Percentiles rank a stretch among this genome's conserved stretches.
phyloP scores from a whole-genome alignment of 495 filamentous ascomycete genomes.

The Aspergillus avenaceus region DNA sequence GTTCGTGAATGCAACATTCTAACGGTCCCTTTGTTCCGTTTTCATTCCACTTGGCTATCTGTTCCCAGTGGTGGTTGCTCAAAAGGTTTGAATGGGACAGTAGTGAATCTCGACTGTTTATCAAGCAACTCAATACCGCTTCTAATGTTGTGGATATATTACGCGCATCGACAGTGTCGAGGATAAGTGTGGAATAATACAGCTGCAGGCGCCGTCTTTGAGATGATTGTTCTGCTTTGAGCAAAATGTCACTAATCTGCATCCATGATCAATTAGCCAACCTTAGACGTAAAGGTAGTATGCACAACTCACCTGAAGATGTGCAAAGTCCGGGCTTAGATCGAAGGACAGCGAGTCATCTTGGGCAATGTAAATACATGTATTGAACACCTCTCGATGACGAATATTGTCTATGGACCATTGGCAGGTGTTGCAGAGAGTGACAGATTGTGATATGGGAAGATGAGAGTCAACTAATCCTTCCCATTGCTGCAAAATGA shows the following conservation, averaged over 20 bases:
- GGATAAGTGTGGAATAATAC: background rate
- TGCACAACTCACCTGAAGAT: no score
- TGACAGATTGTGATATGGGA: background rate
- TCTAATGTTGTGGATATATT: background rate
- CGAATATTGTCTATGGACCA: background rate
- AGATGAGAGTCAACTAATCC: background rate
- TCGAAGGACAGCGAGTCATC: background rate
- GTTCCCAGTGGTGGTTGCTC: background rate
- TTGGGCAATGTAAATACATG: background rate
- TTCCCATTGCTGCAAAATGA: background rate
- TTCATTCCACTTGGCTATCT: background rate
- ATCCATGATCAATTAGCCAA: no score
- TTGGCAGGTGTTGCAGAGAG: background rate
- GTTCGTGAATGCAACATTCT: background rate
- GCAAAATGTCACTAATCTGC: background rate
- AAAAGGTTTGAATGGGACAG: background rate
- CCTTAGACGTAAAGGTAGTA: no score
- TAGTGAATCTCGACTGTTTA: background rate
- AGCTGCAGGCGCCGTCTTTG: background rate
- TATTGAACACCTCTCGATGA: background rate
- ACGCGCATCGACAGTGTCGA: background rate
- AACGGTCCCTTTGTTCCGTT: background rate
- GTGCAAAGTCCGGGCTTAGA: background rate
- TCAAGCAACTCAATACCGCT: background rate
- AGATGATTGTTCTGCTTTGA: background rate